Base-by-base conservation (phyloP, 495 filamentous ascomycete species). In the Sabuloglossum arenarium region DNA sequence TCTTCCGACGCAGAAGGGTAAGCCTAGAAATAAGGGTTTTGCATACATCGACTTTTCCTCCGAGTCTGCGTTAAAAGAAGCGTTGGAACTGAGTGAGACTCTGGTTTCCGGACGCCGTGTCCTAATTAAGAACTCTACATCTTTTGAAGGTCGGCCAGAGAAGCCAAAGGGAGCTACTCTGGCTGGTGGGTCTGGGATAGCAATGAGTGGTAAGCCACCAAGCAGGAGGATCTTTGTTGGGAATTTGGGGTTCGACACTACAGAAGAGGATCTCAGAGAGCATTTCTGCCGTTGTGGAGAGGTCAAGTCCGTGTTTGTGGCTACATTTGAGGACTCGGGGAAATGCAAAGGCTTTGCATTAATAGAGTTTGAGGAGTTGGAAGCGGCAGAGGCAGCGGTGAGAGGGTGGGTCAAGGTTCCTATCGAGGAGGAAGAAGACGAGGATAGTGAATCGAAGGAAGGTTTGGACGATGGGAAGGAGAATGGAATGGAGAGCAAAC, bases 331-430 rank as follows among this genome's bases (percentile, higher is more conserved):
- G 66, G 93, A 99, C 63, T 79, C 81, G 39, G 93, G 91, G 27
- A 97, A 97, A 71, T 97, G 93, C 72, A 96, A 96, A 71, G 91
- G 91, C 0, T 99, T 85, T 72, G 89, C 82, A 21, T 97, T 91
- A 85, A 79, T 97, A 50, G 82, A 83, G 39, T 99, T 97, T 69
- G 80, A 81, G 64, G 80, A 87, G 25, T 60, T 86, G 19, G 80
- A 84, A 21, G 77, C 81, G 0, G 87, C 85, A 0, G 72, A 79
- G 61, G 79, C 77, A 63, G 91, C 88, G 8, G 87, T 94, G 60
- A 81, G 77, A 59, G 93, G 93, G 1, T 94, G 78, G 63, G 74
- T 88, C 50, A 73, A 78, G 61, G 69, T 81, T 8, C 53, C 37
- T 43, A 71, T 73, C 57, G 79, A 85, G 55, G 73, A 66, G 30